Percentiles rank a stretch among this genome's conserved stretches.
phyloP scores from a whole-genome alignment of 2,329 filamentous ascomycete species.

The Hortaea sp. region DNA sequence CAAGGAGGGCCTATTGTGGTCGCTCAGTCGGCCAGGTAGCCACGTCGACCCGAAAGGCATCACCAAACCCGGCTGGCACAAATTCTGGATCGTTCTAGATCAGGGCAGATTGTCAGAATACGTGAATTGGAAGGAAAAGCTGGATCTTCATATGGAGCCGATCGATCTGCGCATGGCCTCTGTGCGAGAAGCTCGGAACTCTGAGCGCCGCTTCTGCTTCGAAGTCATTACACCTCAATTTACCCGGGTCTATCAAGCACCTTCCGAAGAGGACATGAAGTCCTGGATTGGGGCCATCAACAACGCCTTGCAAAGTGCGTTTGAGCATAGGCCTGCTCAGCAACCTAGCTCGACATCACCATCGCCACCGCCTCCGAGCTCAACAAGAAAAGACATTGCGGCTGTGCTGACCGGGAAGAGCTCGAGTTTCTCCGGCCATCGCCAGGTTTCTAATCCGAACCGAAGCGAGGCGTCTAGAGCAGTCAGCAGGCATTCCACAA shows the following conservation, averaged over 20 bases:
- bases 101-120: conserved; percentile 96
- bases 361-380: conserved; percentile 33
- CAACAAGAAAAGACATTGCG: conserved; percentile 65
- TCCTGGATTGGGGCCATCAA: conserved; percentile 96
- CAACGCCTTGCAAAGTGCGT: conserved; percentile 90
- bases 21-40: conserved; percentile 80
- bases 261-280: conserved; percentile 95
- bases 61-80: conserved; percentile 98
- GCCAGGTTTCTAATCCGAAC: conserved; percentile 35
- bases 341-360: conserved; percentile 28
- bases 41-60: conserved; percentile 91
- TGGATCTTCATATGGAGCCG: conserved; percentile 95
- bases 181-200: conserved; percentile 87
- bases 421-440: conserved; percentile 55
- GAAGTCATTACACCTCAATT: conserved; percentile 96
- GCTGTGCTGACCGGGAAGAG: conserved; percentile 90
- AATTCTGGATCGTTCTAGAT: conserved; percentile 99
- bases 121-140: conserved; percentile 96
- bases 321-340: conserved; percentile 60
- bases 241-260: conserved; percentile 94
- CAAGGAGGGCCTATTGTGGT: conserved; percentile 93
- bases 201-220: conserved; percentile 92
- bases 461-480: conserved; percentile 37
- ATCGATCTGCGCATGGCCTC: conserved; percentile 96
- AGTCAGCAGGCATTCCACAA: conserved; percentile 77